phyloP scores from a whole-genome alignment of 1,284 basidiomycete species.

The Ustilago xerochloae region DNA sequence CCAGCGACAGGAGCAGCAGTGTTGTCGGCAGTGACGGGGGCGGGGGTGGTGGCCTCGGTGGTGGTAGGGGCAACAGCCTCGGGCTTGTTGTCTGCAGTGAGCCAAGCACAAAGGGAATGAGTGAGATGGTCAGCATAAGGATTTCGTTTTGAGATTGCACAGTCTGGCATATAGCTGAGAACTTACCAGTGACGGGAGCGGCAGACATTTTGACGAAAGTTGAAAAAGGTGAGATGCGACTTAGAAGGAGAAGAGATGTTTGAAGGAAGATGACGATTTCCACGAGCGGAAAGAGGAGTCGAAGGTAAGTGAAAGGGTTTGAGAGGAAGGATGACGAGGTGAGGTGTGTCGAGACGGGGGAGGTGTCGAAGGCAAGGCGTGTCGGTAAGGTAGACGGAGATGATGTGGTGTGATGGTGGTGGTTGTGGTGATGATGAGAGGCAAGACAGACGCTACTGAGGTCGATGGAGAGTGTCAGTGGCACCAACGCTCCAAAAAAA shows the following conservation, averaged over 20 bases:
- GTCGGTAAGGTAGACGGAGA: slow-evolving; percentile 16
- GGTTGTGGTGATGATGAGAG: slow-evolving; percentile 1
- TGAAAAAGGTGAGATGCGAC: neutral
- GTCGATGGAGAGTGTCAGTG: neutral
- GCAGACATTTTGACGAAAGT: slow-evolving; percentile 4
- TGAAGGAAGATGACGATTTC: slow-evolving; percentile 3
- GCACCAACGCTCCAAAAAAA: neutral
- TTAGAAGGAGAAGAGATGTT: neutral
- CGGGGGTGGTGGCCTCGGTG: slow-evolving; percentile 9
- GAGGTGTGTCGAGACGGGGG: slow-evolving; percentile 4
- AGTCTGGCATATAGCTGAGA: neutral
- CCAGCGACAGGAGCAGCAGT: slow-evolving; percentile 24
- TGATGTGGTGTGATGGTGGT: slow-evolving; percentile 1
- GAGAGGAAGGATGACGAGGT: slow-evolving; percentile 2
- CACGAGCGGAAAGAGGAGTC: neutral
- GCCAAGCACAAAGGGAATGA: too few species aligned
- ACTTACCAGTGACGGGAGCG: slow-evolving; percentile 6
- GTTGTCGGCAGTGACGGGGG: slow-evolving; percentile 13
- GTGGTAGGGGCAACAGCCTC: slow-evolving; percentile 30
- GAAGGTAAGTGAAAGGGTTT: slow-evolving; percentile 8
- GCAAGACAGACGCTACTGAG: too few species aligned
- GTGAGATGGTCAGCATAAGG: slow-evolving; percentile 5
- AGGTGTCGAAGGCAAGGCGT: slow-evolving; percentile 16
- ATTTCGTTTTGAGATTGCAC: neutral
- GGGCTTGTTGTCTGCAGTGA: slow-evolving; percentile 17